A percentile compares a stretch with the other conserved stretches of the same genome.
phyloP scores from a whole-genome alignment of 2,329 filamentous ascomycete genomes.

The Alternaria sp. region DNA sequence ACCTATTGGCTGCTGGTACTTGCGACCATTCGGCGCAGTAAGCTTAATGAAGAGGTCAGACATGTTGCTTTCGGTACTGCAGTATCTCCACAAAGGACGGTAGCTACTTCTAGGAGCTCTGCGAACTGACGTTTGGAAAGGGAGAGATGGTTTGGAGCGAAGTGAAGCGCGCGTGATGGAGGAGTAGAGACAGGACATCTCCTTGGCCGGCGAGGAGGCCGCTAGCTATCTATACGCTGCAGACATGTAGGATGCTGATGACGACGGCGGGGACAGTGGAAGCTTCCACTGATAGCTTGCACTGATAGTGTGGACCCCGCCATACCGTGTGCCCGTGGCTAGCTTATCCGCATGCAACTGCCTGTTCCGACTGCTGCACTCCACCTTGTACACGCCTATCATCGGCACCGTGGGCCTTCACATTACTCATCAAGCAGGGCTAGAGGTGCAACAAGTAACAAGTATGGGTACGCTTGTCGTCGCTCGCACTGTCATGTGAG shows the following conservation, averaged over 20 bases:
- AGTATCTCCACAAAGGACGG: conserved; percentile 26
- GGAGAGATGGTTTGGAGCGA: conserved; percentile 8
- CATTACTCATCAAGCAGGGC: conserved; percentile 1
- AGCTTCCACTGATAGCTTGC: conserved; percentile 19
- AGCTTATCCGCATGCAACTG: conserved; percentile 36
- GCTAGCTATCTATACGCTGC: conserved; percentile 32
- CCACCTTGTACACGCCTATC: conserved; percentile 25
- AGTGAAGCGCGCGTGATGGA: conserved; percentile 29
- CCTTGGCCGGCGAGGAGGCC: conserved; percentile 27
- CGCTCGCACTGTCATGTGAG: conserved; percentile 4
- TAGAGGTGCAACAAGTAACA: neutral
- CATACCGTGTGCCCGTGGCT: conserved; percentile 20
- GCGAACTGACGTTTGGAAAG: conserved; percentile 13
- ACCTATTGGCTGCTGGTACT: conserved; percentile 76
- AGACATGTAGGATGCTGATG: conserved; percentile 19
- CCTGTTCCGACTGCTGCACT: conserved; percentile 31
- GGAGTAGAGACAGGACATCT: conserved; percentile 38
- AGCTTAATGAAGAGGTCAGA: conserved; percentile 66
- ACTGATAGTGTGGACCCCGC: conserved; percentile 35
- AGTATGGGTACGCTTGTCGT: too few relatives aligned
- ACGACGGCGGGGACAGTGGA: conserved; percentile 14
- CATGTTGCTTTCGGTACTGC: conserved; percentile 44
- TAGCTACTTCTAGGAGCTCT: conserved; percentile 20
- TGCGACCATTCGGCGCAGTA: conserved; percentile 77
- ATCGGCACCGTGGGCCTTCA: neutral